Base-by-base conservation (phyloP, 352 stramenopile species). In the Pythium coloratum region DNA sequence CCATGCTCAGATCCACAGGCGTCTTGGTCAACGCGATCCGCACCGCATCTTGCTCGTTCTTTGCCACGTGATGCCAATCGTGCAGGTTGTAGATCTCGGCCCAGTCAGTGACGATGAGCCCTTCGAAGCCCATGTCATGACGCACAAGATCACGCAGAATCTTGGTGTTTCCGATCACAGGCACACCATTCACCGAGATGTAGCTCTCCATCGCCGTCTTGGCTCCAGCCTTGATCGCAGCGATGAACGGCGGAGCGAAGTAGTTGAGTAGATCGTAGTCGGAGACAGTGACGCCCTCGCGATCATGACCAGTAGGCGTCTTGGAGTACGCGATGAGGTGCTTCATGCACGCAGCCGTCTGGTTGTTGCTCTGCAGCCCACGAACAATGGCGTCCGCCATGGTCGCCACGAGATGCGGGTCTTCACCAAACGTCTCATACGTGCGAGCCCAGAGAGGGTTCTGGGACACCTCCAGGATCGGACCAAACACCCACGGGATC, bases 351-450 rank as follows among this genome's bases (percentile, higher is more conserved):
- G 91, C 89, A 9, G 90, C 86, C 5, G 80, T 84, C 3, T 76
- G 68, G 46, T 75, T 76, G 49, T 76, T 81, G 55, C 70, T 77
- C 68, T 98, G 92, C 34, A 98, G 80, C 5, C 94, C 94, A 7
- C 80, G 70, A 30, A 97, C 71, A 51, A 96, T 84, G 3, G 80
- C 79, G 38, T 81, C 71, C 1, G 80, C 91, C 83, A 98, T 94
- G 44, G 86, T 69, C 0, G 88, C 84, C 1, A 90, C 90, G 7
- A 97, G 32, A 34, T 91, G 66, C 7, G 91, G 89, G 61, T 98
- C 92, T 84, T 98, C 91, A 5, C 95, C 92, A 76, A 98, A 98
- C 12, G 93, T 98, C 73, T 98, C 95, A 62, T 88, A 98, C 5
- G 95, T 92, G 16, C 94, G 76, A 3, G 86, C 70, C 93, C 94